These are phyloP conservation scores for Gnomoniopsis sp. DNA, from an alignment of 2,329 filamentous ascomycete species.

Conservation along the genomic window DNA sequence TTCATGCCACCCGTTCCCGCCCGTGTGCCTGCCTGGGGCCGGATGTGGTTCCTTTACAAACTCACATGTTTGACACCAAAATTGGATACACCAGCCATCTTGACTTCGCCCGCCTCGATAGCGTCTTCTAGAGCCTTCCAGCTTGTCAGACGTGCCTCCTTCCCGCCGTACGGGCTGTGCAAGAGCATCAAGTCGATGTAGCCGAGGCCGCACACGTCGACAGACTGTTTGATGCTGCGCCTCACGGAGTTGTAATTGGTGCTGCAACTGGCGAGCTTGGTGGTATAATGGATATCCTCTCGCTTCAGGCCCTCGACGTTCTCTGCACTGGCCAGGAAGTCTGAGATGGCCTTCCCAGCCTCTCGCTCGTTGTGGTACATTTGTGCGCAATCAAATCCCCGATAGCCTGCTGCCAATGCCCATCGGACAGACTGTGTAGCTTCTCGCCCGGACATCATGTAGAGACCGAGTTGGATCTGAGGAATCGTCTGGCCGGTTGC, in stretches of 20 bases:
- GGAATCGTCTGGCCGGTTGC: constrained; percentile 66
- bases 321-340: constrained; percentile 47
- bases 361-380: constrained; percentile 68
- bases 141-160: constrained; percentile 62
- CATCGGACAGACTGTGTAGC: constrained; percentile 54
- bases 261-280: constrained; percentile 67
- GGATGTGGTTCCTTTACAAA: constrained; percentile 13
- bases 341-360: constrained; percentile 61
- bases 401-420: constrained; percentile 53
- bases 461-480: constrained; percentile 70
- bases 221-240: constrained; percentile 60
- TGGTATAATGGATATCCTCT: constrained; percentile 75
- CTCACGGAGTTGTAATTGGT: constrained; percentile 65
- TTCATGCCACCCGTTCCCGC: not conserved
- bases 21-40: not conserved
- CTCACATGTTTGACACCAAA: constrained; percentile 71
- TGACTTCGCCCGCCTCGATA: constrained; percentile 66
- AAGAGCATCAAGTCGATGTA: constrained; percentile 80
- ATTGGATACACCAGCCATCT: constrained; percentile 72
- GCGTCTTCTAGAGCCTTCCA: constrained; percentile 79
- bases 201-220: constrained; percentile 63
- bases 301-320: constrained; percentile 50
- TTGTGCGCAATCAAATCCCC: constrained; percentile 50
- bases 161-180: constrained; percentile 76
- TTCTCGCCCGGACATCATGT: constrained; percentile 64